phyloP scores from a whole-genome alignment of 345 rosid genomes.

The Jatropha curcas region DNA sequence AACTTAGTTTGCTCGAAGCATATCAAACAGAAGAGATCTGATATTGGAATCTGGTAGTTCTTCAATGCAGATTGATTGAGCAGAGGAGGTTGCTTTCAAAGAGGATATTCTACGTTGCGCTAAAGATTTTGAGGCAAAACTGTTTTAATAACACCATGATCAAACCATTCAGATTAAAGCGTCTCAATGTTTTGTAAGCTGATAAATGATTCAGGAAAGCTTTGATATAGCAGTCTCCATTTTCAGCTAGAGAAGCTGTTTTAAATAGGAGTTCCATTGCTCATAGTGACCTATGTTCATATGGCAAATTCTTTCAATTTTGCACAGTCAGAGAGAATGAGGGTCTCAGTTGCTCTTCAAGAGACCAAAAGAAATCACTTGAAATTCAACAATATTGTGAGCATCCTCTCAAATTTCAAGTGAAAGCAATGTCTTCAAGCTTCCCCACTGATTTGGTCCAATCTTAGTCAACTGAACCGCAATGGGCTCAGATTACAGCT shows the following conservation, averaged over 20 bases:
- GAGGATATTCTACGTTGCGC: too few relatives aligned
- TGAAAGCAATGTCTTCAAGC: conserved; percentile 28
- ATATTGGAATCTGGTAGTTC: conserved; percentile 42
- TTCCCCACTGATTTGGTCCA: conserved; percentile 43
- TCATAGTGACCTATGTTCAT: conserved; percentile 39
- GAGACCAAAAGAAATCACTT: conserved; percentile 42
- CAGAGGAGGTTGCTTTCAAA: conserved; percentile 38
- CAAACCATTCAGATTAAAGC: conserved; percentile 41
- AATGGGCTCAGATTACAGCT: conserved; percentile 39
- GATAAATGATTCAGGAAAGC: conserved; percentile 47
- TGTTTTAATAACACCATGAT: too few relatives aligned
- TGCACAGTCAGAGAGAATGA: conserved; percentile 39
- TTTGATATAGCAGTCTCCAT: conserved; percentile 38
- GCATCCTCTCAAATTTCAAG: conserved; percentile 44
- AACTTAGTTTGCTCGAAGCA: conserved; percentile 34
- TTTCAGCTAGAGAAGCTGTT: conserved; percentile 40
- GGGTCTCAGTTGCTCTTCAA: conserved; percentile 40
- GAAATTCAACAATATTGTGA: conserved; percentile 37
- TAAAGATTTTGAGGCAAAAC: too few relatives aligned
- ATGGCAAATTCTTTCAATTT: conserved; percentile 41
- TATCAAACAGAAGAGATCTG: conserved; percentile 37
- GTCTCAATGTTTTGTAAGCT: conserved; percentile 45
- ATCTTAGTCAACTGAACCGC: conserved; percentile 32
- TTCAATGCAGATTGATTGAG: conserved; percentile 39
- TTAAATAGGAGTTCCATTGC: conserved; percentile 48